Base-by-base conservation (phyloP, 192 early-diverging fungal genomes). In the Podila horticola region DNA sequence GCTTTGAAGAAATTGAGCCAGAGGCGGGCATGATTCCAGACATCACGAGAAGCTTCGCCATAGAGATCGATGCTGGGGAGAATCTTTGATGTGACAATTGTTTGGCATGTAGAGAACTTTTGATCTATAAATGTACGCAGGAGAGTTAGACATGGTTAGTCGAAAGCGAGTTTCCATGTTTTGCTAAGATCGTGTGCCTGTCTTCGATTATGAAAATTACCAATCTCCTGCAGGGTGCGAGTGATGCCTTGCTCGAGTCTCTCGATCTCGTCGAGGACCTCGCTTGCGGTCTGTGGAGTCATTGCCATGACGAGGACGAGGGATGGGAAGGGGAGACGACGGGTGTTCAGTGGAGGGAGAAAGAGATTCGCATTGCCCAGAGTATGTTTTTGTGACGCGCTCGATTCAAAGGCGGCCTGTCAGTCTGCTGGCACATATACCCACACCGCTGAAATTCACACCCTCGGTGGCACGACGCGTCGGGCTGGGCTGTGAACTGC, bases 221-320 rank as follows among this genome's bases (percentile, higher is more conserved):
- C 77, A 59, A 88, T 86, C 12, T 82, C 82, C 72, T 88, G 89
- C 12, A 90, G 67, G 11, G 87, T 86, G 33, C 86, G 77, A 13
- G 89, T 90, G 48, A 90, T 88, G 55, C 82, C 79, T 59, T 90
- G 89, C 29, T 90, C 83, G 33, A 90, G 63, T 33, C 85, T 84
- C 72, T 90, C 89, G 28, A 88, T 73, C 49, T 88, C 84, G 71
- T 82, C 73, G 72, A 75, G 67, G 48, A 72, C 72, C 10, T 84
- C 68, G 22, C 55, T 29, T 12, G 64, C 73, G 2, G 71, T 55
- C n/a, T 26, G 52, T 17, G 52, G 52, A 7, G 52, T 55, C 20
- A 55, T 55, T 55, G 52, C 24, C 41, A 45, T 45, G 41, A 12
- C 41, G 41, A 36, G 34, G 34, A 10, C 15, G 48, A 62, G 38